These are phyloP conservation scores for Phytophthora macrochlamydospora DNA, from an alignment of 352 stramenopile genomes.

Conservation along the genomic window DNA sequence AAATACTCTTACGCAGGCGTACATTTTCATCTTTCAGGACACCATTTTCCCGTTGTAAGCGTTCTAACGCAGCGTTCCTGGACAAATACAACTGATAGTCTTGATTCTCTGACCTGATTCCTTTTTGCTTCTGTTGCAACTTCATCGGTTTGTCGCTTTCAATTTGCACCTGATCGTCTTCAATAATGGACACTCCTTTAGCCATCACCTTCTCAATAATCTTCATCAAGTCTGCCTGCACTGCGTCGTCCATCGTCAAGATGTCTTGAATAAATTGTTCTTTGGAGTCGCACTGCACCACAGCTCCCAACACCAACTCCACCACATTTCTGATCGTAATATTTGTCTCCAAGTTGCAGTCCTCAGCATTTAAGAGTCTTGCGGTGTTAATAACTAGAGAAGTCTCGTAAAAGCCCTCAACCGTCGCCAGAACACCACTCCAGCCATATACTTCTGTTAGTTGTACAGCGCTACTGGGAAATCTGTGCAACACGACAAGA, in stretches of 20 bases:
- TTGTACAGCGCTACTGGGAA: constrained; percentile 6
- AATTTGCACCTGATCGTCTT: not conserved
- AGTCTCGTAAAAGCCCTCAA: constrained; percentile 65
- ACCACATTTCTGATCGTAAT: constrained; percentile 25
- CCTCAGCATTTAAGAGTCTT: constrained; percentile 9
- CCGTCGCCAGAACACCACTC: constrained; percentile 13
- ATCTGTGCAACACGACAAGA: constrained; percentile 8
- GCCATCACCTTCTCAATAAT: constrained; percentile 65
- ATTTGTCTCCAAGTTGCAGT: constrained; percentile 19
- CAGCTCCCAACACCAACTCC: constrained; percentile 51
- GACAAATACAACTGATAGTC: constrained; percentile 50
- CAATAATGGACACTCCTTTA: constrained; percentile 8
- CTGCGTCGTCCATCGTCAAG: constrained; percentile 57
- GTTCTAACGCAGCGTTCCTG: constrained; percentile 53
- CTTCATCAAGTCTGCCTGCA: constrained; percentile 67
- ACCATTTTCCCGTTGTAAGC: constrained; percentile 50
- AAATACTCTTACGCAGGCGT: not conserved
- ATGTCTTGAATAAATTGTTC: constrained; percentile 69
- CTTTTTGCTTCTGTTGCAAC: constrained; percentile 11
- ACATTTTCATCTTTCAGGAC: constrained; percentile 75
- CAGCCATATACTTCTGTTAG: not conserved
- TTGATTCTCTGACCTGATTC: not conserved
- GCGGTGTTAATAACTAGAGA: constrained; percentile 25
- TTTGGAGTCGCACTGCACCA: constrained; percentile 66
- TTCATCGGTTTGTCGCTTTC: not conserved